These are phyloP conservation scores for Actinomucor elegans DNA, from an alignment of 371 early-diverging fungal species.

Conservation along the genomic window DNA sequence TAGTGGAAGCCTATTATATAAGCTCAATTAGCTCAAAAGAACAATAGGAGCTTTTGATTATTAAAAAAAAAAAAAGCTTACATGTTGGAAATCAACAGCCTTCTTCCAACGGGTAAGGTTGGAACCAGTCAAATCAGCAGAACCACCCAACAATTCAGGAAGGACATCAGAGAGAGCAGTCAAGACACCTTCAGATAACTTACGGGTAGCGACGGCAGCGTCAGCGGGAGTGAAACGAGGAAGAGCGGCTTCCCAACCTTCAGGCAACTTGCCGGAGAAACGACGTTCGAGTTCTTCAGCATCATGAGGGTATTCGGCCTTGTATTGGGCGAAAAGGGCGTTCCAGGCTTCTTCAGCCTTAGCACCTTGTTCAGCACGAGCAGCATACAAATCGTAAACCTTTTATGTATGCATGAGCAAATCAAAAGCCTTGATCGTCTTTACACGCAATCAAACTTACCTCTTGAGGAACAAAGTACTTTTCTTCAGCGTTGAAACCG, in stretches of 20 bases:
- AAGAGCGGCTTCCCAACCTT: conserved; percentile 69
- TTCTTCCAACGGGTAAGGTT: conserved; percentile 95
- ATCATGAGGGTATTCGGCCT: conserved; percentile 61
- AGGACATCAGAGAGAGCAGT: conserved; percentile 77
- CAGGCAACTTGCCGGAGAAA: conserved; percentile 71
- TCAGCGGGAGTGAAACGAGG: conserved; percentile 83
- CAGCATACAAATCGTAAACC: conserved; percentile 69
- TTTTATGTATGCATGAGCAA: not conserved
- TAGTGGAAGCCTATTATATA: conserved; percentile 49
- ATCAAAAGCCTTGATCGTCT: not conserved
- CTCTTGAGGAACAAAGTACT: conserved; percentile 72
- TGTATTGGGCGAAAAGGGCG: conserved; percentile 65
- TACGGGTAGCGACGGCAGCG: conserved; percentile 88
- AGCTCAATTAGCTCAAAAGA: not conserved
- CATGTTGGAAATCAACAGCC: conserved; percentile 91
- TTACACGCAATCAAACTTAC: conserved; percentile 9
- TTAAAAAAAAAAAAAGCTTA: conserved; percentile 10
- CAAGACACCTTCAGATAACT: conserved; percentile 82
- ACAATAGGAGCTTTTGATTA: not conserved
- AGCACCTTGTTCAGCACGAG: conserved; percentile 61
- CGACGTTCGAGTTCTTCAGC: conserved; percentile 82
- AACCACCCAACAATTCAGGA: conserved; percentile 96
- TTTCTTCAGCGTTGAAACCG: conserved; percentile 80
- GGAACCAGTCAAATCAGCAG: conserved; percentile 98
- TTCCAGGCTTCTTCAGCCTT: conserved; percentile 77